A percentile compares a stretch with the other conserved stretches of the same genome.
Evolutionary conservation across 805 yeast species (phyloP).

Genomic region (Grigorovia yakushimaensis): DNA sequence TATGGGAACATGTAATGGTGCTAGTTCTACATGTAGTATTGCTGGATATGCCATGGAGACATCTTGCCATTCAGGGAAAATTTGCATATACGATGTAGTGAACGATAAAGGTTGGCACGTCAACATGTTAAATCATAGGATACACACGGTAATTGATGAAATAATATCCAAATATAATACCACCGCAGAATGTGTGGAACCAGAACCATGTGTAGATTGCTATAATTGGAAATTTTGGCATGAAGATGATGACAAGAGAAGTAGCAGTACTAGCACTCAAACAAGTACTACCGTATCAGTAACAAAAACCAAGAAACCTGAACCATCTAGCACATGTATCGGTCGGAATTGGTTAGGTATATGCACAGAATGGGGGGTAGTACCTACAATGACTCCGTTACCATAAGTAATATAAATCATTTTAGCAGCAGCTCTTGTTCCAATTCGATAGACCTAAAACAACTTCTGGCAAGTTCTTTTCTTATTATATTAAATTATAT

Average conservation of each 20-base stretch:
- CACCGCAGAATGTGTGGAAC: conserved; percentile 63
- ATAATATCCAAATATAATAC: conserved; percentile 61
- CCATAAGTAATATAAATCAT: not conserved
- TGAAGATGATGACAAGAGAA: conserved; percentile 10
- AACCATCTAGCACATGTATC: conserved; percentile 20
- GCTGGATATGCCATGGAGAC: conserved; percentile 98
- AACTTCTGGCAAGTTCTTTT: no score
- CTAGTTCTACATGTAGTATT: conserved; percentile 74
- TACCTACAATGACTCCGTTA: not conserved
- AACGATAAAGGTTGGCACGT: conserved; percentile 87
- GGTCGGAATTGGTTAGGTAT: conserved; percentile 29
- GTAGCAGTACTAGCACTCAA: not conserved
- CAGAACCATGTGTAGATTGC: conserved; percentile 85
- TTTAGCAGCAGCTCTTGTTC: no score
- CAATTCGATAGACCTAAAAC: no score
- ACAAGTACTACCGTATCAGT: conserved; percentile 10
- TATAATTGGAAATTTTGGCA: conserved; percentile 73
- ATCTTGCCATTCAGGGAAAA: conserved; percentile 82
- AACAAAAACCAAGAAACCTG: conserved; percentile 14
- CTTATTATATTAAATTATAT: no score
- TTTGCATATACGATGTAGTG: conserved; percentile 84
- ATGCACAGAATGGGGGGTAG: conserved; percentile 22
- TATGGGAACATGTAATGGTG: conserved; percentile 96
- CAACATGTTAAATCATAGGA: conserved; percentile 77
- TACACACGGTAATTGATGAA: conserved; percentile 82